Evolutionary conservation across 2,329 filamentous ascomycete species (phyloP).

Genomic region (Fusarium udum): DNA sequence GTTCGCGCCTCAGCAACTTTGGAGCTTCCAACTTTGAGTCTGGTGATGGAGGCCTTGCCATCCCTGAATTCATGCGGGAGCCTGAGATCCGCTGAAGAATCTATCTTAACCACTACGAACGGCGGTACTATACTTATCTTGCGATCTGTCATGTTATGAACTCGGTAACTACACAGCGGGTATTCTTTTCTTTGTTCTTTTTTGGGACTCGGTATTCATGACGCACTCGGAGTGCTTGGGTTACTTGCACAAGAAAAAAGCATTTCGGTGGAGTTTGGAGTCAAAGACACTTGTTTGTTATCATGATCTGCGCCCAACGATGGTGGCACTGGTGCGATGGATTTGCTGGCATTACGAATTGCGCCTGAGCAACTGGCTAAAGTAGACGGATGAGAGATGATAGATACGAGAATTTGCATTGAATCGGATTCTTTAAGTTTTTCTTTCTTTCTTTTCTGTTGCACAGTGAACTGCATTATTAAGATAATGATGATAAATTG

Average conservation of each 20-base stretch:
- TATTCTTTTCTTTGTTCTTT: not conserved
- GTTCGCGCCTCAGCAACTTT: constrained; percentile 43
- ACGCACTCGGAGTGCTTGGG: not conserved
- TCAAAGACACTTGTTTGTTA: constrained; percentile 16
- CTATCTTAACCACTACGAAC: not conserved
- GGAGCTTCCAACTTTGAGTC: constrained; percentile 45
- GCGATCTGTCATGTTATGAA: not conserved
- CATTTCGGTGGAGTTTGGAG: constrained; percentile 18
- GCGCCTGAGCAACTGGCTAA: constrained; percentile 1
- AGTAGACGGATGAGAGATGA: constrained; percentile 29
- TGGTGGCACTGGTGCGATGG: not conserved
- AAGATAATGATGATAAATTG: not conserved
- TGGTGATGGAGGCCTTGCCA: constrained; percentile 48
- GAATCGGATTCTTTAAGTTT: not conserved
- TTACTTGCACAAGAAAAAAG: not conserved
- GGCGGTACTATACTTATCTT: not conserved
- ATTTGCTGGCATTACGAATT: not conserved
- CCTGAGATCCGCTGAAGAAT: constrained; percentile 51
- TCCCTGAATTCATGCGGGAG: constrained; percentile 56
- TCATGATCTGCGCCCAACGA: constrained; percentile 1
- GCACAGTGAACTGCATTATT: not conserved
- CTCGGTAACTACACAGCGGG: not conserved
- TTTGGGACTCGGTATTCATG: not conserved
- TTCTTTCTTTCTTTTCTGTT: not conserved
- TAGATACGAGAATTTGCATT: constrained; percentile 15